Evolutionary conservation across 2,329 filamentous ascomycete species (phyloP), one percentile per base, ranked within the genome.

Genomic region (Emmonsiellopsis sp.): DNA sequence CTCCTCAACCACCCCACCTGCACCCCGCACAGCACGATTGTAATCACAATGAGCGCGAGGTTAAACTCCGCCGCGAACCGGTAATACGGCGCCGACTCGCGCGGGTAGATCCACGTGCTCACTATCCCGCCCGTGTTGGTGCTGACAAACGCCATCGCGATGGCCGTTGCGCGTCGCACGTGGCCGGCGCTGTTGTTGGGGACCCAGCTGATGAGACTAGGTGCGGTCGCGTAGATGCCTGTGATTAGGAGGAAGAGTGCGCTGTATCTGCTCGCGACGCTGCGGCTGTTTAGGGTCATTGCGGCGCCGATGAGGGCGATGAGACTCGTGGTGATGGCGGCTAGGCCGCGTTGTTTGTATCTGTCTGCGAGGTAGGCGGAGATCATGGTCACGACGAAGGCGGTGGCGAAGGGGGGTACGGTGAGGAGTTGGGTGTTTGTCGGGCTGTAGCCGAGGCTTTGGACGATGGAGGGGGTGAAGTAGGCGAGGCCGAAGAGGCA

Each of bases 171-270:
- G 10, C 85, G 72, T 65, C 87, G 87, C 62, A 86, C 87, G 62
- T 87, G 84, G 0, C 80, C 82, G 0, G 82, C 81, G 0, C 78
- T 82, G 63, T 86, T 86, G 62, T 86, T 86, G 2, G 80, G 79
- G 56, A 83, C 79, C 83, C 83, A 86, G 1, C 78, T 82, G 9
- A 86, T 69, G 2, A 85, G 77, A 17, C 77, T 80, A 0, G 83
- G 83, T 0, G 85, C 81, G 43, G 79, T 80, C 45, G 77, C 74
- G 62, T 85, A 86, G 62, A 85, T 74, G 8, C 83, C 83, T 0
- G 77, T 79, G 0, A 83, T 80, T 81, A 85, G 84, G 52, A 86
- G 69, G 60, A 83, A 84, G 0, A 82, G 85, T 80, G 85, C 85
- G 59, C 21, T n/a, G 39, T 85, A 86, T 50, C 81, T 78, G 4